phyloP scores from a whole-genome alignment of 2,329 filamentous ascomycete species.

The Exophiala xenobiotica region DNA sequence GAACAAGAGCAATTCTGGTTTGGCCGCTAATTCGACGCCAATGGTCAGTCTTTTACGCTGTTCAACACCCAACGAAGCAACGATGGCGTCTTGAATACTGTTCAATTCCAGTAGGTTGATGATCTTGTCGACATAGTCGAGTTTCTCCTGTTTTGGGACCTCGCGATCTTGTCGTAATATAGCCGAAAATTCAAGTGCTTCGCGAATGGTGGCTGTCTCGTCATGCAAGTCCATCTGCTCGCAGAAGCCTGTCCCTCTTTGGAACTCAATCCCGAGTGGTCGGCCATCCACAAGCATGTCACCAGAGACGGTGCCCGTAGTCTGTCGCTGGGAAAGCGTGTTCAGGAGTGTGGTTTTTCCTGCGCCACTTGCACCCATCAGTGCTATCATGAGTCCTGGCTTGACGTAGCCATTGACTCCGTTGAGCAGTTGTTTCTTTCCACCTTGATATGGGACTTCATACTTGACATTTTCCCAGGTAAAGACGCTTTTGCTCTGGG shows the following conservation, averaged over 20 bases:
- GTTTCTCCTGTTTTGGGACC: slow-evolving; percentile 59
- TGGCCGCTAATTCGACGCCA: slow-evolving; percentile 69
- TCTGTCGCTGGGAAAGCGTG: slow-evolving; percentile 71
- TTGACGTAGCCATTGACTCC: slow-evolving; percentile 75
- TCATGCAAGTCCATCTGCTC: slow-evolving; percentile 73
- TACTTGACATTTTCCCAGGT: slow-evolving; percentile 72
- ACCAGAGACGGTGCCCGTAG: slow-evolving; percentile 62
- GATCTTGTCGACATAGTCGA: slow-evolving; percentile 66
- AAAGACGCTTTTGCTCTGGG: slow-evolving; percentile 63
- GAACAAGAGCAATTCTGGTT: slow-evolving; percentile 67
- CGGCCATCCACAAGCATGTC: slow-evolving; percentile 71
- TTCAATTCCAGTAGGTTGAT: slow-evolving; percentile 65
- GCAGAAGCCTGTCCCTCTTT: slow-evolving; percentile 68
- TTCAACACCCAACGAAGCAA: slow-evolving; percentile 65
- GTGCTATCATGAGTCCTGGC: slow-evolving; percentile 74
- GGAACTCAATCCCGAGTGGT: slow-evolving; percentile 61
- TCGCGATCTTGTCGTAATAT: slow-evolving; percentile 60
- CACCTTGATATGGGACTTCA: slow-evolving; percentile 67
- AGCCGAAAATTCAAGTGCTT: slow-evolving; percentile 68
- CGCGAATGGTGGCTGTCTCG: slow-evolving; percentile 64
- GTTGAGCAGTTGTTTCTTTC: slow-evolving; percentile 63
- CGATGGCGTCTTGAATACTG: slow-evolving; percentile 66
- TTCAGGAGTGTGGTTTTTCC: slow-evolving; percentile 84
- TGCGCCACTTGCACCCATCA: slow-evolving; percentile 79
- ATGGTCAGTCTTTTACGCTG: slow-evolving; percentile 72